Evolutionary conservation across 2,329 filamentous ascomycete genomes (phyloP).

Genomic region (Rosellinia necatrix): DNA sequence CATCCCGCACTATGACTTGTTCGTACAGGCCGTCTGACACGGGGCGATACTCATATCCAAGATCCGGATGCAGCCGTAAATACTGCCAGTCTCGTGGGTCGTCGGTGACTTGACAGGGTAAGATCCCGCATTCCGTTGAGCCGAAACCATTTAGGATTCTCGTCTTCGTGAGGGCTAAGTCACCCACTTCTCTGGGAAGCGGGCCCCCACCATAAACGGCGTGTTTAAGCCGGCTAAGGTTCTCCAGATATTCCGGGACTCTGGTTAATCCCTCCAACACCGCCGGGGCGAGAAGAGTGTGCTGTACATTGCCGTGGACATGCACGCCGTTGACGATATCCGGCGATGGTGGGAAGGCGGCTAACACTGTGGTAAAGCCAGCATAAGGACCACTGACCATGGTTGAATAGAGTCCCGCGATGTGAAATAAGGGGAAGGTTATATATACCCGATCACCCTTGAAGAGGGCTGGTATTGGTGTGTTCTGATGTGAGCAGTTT

Average conservation of each 20-base stretch:
- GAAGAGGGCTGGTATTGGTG: conserved; percentile 13
- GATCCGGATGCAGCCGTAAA: conserved; percentile 36
- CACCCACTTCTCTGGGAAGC: conserved; percentile 36
- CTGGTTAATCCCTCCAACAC: conserved; percentile 33
- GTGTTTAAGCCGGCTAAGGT: conserved; percentile 31
- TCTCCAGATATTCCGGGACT: conserved; percentile 28
- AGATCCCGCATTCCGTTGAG: conserved; percentile 39
- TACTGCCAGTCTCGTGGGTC: conserved; percentile 41
- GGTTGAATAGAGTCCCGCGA: conserved; percentile 19
- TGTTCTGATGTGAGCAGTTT: neutral
- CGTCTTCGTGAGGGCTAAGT: conserved; percentile 37
- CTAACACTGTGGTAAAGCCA: conserved; percentile 34
- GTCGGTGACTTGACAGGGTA: conserved; percentile 26
- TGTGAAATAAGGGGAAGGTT: conserved; percentile 30
- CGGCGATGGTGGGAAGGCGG: conserved; percentile 33
- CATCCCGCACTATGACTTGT: conserved; percentile 39
- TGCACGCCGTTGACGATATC: conserved; percentile 24
- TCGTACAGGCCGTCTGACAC: conserved; percentile 40
- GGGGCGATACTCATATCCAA: conserved; percentile 30
- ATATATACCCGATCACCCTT: conserved; percentile 21
- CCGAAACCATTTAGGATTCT: conserved; percentile 38
- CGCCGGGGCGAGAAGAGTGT: conserved; percentile 24
- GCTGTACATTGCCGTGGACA: conserved; percentile 27
- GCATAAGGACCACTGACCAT: conserved; percentile 31
- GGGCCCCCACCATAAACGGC: conserved; percentile 40